These are phyloP conservation scores for Ampelocalamus luodianensis DNA, from an alignment of 176 grass and related monocot genomes.

Conservation along the genomic window DNA sequence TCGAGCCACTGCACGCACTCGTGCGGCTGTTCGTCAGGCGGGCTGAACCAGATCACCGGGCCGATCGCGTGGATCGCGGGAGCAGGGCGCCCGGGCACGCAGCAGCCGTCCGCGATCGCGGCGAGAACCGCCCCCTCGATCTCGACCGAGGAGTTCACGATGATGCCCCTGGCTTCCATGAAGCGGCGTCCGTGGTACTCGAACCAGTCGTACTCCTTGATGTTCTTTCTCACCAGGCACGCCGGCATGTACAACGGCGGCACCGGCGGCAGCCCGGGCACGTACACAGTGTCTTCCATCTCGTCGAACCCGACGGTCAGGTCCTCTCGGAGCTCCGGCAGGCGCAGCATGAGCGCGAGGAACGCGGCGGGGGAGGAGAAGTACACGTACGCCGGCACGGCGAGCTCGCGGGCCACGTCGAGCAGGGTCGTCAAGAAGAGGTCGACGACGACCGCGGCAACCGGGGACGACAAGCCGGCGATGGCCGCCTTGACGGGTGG, in stretches of 20 bases:
- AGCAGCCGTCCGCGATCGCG: constrained; percentile 24
- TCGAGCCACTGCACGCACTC: constrained; percentile 57
- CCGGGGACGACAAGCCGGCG: neutral
- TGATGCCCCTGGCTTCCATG: constrained; percentile 48
- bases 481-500: constrained; percentile 47
- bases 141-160: constrained; percentile 45
- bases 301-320: constrained; percentile 29
- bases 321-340: constrained; percentile 10
- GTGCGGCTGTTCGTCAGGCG: neutral
- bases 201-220: constrained; percentile 20
- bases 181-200: constrained; percentile 36
- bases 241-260: constrained; percentile 25
- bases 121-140: constrained; percentile 23
- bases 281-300: constrained; percentile 27
- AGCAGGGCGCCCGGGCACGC: neutral
- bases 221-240: constrained; percentile 9
- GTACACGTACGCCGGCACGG: constrained; percentile 51
- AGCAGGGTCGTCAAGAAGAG: constrained; percentile 39
- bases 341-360: constrained; percentile 42
- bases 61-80: constrained; percentile 20
- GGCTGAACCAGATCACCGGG: neutral
- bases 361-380: constrained; percentile 43
- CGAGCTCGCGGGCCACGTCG: constrained; percentile 39
- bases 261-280: constrained; percentile 43
- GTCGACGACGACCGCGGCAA: constrained; percentile 45